phyloP scores from a whole-genome alignment of 192 early-diverging fungal species.

The Obelidium mucronatum region DNA sequence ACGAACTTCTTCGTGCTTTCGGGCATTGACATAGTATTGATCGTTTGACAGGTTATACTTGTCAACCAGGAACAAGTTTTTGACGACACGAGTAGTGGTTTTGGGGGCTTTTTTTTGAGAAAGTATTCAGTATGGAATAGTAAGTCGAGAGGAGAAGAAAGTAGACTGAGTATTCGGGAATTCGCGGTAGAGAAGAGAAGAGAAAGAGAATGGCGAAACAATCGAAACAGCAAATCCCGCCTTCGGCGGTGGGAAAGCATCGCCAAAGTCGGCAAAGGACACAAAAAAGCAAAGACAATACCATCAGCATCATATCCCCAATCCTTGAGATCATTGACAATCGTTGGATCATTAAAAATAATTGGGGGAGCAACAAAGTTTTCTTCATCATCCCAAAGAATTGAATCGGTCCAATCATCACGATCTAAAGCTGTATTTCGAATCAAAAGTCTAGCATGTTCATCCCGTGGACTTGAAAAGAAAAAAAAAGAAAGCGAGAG shows the following conservation, averaged over 20 bases:
- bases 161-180: too few relatives aligned
- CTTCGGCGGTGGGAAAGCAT: slow-evolving; percentile 4
- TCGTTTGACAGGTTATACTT: slow-evolving; percentile 91
- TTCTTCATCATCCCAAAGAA: slow-evolving; percentile 82
- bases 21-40: slow-evolving; percentile 79
- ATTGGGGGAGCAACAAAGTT: slow-evolving; percentile 46
- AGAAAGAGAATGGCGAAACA: background rate
- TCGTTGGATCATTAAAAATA: slow-evolving; percentile 74
- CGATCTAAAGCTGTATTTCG: slow-evolving; percentile 70
- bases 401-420: slow-evolving; percentile 75
- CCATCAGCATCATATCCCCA: background rate
- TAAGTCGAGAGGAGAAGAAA: too few relatives aligned
- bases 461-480: slow-evolving; percentile 9
- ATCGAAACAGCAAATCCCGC: background rate
- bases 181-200: too few relatives aligned
- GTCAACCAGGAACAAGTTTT: slow-evolving; percentile 55
- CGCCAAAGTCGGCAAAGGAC: too few relatives aligned
- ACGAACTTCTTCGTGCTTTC: slow-evolving; percentile 77
- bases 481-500: background rate
- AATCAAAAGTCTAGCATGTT: background rate
- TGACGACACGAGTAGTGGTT: background rate
- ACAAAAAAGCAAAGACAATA: too few relatives aligned
- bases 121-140: background rate
- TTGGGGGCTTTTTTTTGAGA: background rate
- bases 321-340: slow-evolving; percentile 58